phyloP scores from a whole-genome alignment of 1,139 yeast species.

The Pichia sp. region DNA sequence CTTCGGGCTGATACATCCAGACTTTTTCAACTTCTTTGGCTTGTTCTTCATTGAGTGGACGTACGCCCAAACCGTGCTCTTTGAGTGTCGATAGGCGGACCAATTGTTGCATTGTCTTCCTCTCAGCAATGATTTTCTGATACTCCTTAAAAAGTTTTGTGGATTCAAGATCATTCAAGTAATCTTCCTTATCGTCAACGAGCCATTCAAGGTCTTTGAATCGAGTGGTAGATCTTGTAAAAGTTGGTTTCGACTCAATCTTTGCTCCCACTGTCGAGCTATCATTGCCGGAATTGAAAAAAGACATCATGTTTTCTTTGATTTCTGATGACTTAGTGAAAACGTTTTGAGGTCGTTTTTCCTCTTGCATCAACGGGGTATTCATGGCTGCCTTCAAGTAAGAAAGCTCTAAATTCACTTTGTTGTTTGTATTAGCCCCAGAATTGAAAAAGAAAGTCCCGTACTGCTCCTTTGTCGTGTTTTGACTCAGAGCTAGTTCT shows the following conservation, averaged over 20 bases:
- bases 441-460: conserved; percentile 28
- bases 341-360: conserved; percentile 1
- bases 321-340: conserved; percentile 8
- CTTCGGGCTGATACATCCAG: conserved; percentile 33
- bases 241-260: conserved; percentile 13
- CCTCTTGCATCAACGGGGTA: neutral
- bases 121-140: conserved; percentile 39
- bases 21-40: conserved; percentile 35
- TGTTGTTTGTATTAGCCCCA: neutral
- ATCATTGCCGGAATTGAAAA: conserved; percentile 11
- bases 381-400: conserved; percentile 22
- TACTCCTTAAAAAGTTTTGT: conserved; percentile 36
- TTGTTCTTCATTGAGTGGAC: conserved; percentile 33
- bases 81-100: conserved; percentile 34
- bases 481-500: neutral
- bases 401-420: conserved; percentile 23
- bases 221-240: conserved; percentile 22
- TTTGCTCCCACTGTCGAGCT: neutral
- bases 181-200: conserved; percentile 29
- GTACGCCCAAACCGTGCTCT: conserved; percentile 25
- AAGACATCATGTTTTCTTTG: conserved; percentile 8
- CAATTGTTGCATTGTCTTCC: conserved; percentile 37
- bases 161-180: conserved; percentile 28
- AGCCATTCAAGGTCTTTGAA: conserved; percentile 31
- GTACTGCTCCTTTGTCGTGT: conserved; percentile 19